Conservation (phyloP, 306 rosid species). For the Pueraria montana region DNA sequence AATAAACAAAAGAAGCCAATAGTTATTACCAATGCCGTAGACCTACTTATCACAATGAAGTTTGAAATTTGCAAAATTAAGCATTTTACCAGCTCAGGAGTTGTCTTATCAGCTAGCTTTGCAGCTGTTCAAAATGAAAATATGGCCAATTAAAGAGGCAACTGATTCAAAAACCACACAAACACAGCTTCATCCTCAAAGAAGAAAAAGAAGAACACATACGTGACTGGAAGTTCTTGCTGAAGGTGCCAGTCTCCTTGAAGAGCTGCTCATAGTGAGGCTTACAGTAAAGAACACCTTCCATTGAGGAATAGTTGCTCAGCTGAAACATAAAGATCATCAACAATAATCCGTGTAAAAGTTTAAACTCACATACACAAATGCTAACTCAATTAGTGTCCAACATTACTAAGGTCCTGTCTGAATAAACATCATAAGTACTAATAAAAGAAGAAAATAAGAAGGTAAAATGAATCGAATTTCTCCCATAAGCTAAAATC, state of each 20-base stretch:
- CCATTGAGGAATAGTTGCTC: slow-evolving; percentile 96
- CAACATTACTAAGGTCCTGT: neutral
- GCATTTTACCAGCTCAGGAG: slow-evolving; percentile 82
- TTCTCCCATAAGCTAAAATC: neutral
- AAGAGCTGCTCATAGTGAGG: slow-evolving; percentile 98
- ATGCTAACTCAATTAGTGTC: slow-evolving; percentile 18
- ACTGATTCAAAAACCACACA: slow-evolving; percentile 35
- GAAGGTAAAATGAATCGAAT: neutral
- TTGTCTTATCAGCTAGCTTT: slow-evolving; percentile 78
- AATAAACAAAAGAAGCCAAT: slow-evolving; percentile 48
- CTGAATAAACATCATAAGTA: neutral
- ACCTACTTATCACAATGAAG: slow-evolving; percentile 29
- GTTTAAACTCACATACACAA: slow-evolving; percentile 40
- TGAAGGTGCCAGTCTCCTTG: slow-evolving; percentile 87
- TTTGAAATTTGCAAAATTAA: slow-evolving; percentile 34
- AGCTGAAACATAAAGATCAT: slow-evolving; percentile 64
- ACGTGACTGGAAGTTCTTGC: slow-evolving; percentile 90
- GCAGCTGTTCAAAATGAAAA: slow-evolving; percentile 80
- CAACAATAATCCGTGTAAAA: slow-evolving; percentile 11
- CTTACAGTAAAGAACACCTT: slow-evolving; percentile 92
- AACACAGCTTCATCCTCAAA: slow-evolving; percentile 36
- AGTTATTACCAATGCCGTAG: slow-evolving; percentile 29
- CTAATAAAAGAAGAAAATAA: neutral
- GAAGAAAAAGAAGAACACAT: slow-evolving; percentile 53
- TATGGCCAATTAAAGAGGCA: slow-evolving; percentile 49